A percentile compares a stretch with the other conserved stretches of the same genome.
Evolutionary conservation across 2,329 filamentous ascomycete genomes (phyloP).

Genomic region (Fusarium domesticum): DNA sequence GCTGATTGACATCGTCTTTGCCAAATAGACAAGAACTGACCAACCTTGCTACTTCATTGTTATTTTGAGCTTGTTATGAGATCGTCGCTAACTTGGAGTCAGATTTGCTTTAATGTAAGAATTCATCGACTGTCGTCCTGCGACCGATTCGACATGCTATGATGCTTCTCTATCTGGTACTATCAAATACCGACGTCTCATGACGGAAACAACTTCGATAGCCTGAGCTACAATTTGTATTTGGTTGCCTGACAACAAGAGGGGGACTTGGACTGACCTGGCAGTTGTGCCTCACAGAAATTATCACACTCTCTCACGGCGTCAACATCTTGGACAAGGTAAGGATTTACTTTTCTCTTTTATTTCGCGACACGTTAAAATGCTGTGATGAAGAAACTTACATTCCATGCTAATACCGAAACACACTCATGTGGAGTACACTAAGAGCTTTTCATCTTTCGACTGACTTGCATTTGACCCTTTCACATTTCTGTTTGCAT

Average conservation of each 20-base stretch:
- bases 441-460: constrained; percentile 83
- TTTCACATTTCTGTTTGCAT: constrained; percentile 16
- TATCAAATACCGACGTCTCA: constrained; percentile 45
- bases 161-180: constrained; percentile 43
- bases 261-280: constrained; percentile 7
- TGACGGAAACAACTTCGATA: constrained; percentile 38
- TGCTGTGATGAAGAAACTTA: constrained; percentile 63
- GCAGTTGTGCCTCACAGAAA: constrained; percentile 1
- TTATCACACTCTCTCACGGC: background rate
- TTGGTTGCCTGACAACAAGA: constrained; percentile 4
- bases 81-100: constrained; percentile 22
- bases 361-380: constrained; percentile 11
- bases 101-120: constrained; percentile 11
- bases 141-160: constrained; percentile 24
- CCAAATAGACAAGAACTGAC: constrained; percentile 55
- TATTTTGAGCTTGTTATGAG: constrained; percentile 3
- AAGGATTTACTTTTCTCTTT: constrained; percentile 27
- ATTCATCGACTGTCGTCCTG: constrained; percentile 3
- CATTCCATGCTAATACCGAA: constrained; percentile 79
- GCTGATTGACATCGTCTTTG: constrained; percentile 53
- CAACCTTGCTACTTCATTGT: constrained; percentile 13
- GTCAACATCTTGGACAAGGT: constrained; percentile 15
- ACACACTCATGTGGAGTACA: constrained; percentile 58
- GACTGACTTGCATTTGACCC: constrained; percentile 55
- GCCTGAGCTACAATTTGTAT: constrained; percentile 27